Evolutionary conservation across 768 basidiomycete genomes (phyloP).

Genomic region (Suillus plorans): DNA sequence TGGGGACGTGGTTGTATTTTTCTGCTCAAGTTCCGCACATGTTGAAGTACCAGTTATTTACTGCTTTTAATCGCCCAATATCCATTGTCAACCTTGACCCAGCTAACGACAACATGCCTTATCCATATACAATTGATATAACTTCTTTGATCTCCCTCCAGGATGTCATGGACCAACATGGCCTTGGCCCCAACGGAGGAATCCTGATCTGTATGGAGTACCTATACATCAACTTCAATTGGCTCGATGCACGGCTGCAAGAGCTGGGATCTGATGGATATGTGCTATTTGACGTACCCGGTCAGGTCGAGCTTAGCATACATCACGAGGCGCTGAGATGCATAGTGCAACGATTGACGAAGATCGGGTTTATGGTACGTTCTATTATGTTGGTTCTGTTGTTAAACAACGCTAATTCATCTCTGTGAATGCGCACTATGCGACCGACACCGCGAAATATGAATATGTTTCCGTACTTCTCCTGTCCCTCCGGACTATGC

Average conservation of each 20-base stretch:
- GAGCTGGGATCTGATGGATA: constrained; percentile 75
- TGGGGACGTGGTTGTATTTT: too few relatives aligned
- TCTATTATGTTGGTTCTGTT: constrained; percentile 11
- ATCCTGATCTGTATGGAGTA: constrained; percentile 98
- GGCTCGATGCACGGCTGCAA: constrained; percentile 68
- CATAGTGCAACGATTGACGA: constrained; percentile 69
- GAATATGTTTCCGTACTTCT: constrained; percentile 92
- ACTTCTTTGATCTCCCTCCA: constrained; percentile 81
- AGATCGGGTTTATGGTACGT: constrained; percentile 83
- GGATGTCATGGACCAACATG: constrained; percentile 81
- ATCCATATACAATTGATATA: constrained; percentile 88
- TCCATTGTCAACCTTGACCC: constrained; percentile 95
- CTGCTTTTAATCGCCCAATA: constrained; percentile 82
- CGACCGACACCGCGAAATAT: constrained; percentile 95
- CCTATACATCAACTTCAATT: constrained; percentile 91
- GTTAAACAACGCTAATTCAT: constrained; percentile 60
- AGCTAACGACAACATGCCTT: constrained; percentile 86
- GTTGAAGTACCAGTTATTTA: constrained; percentile 79
- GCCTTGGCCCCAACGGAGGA: constrained; percentile 92
- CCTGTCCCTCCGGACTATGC: constrained; percentile 91
- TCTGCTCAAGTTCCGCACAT: too few relatives aligned
- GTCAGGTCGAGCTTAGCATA: constrained; percentile 96
- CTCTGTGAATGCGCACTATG: constrained; percentile 94
- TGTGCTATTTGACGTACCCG: constrained; percentile 93
- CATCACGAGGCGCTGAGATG: constrained; percentile 89